Base-by-base conservation (phyloP, 768 basidiomycete genomes). In the Podaxis sp. region DNA sequence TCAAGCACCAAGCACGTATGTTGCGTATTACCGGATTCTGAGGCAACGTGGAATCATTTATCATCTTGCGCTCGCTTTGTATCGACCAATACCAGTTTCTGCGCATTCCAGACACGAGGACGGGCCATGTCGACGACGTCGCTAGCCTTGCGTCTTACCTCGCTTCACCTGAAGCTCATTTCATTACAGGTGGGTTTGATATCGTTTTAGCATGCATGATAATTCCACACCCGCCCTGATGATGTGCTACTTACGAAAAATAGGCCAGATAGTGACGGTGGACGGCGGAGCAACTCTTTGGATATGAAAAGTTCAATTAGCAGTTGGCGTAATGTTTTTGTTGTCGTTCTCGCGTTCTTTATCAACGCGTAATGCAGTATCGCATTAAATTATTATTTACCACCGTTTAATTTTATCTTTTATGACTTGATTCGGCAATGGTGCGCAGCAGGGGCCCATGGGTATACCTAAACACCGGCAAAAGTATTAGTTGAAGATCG, bases 71-170 rank as follows among this genome's bases (percentile, higher is more conserved):
- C 20, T 2, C 11, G 10, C 4, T 13, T 12, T 11, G 17, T 48
- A 48, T 20, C 24, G 15, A 40, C 15, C n/a, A 24, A 37, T 28
- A 8, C 1, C 24, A 62, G 61, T n/a, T 50, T 37, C 37, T 62
- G 8, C 61, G 44, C 20, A 48, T 56, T 4, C 61, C 54, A 1
- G 24, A 62, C 5, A 33, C 51, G 8, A 61, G 44, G 13, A 60
- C 30, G 1, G 66, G 56, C 8, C 48, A 56, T 30, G n/a, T 40
- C 15, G 46, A 62, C 3, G 68, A 69, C n/a, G 57, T 70, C 15
- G 69, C 68, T 0, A 63, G 56, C 30, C 37, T 69, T 2, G 70
- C 70, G 2, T 69, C 71, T 36, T 72, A 65, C 59, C 59, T 70
- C 10, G 70, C 60, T 13, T 69, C 69, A 3, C 63, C 62, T 11